Evolutionary conservation across 2,329 filamentous ascomycete species (phyloP), one percentile per base, ranked within the genome.

Genomic region (Paecilomyces sp.): DNA sequence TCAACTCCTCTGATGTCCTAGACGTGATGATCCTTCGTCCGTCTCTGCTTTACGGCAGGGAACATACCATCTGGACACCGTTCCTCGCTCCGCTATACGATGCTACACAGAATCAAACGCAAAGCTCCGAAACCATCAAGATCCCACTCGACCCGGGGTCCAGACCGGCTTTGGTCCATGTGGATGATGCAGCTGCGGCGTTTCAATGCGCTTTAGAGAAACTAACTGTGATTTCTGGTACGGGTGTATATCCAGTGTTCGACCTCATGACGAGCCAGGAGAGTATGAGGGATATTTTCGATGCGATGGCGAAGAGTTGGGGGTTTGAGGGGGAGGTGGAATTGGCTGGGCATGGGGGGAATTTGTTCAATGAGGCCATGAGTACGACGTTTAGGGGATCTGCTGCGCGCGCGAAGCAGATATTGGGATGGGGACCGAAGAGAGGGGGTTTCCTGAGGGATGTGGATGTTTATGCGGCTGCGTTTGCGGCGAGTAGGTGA

Each of bases 111-210:
- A 58, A 34, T 7, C 66, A 66, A 56, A 58, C 31, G 3, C 66
- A 64, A 25, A 60, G 55, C 2, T 47, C 56, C 1, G 58, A 61
- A 3, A 58, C 58, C 3, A 60, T 74, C 22, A 18, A 64, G 13
- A 47, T 70, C 9, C 47, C 65, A 11, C 65, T 64, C 3, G 70
- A 71, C 25, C 47, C 60, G 3, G 55, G 62, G 12, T 64, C 63
- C 33, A 61, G 64, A 11, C 60, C 69, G 8, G 67, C 68, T 7
- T 57, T 75, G 6, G 61, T 75, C n/a, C 74, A 77, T 58, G 71
- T 78, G 11, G 73, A 77, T 56, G 75, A 78, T 63, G 66, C 68
- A 1, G 75, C 71, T 0, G 58, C 66, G n/a, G 75, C 67, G 0
- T 67, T 74, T 13, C 65, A 70, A 56, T 64, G 63, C 1, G 70